These are phyloP conservation scores for Termitomyces sp. DNA, from an alignment of 768 basidiomycete species.

Conservation along the genomic window DNA sequence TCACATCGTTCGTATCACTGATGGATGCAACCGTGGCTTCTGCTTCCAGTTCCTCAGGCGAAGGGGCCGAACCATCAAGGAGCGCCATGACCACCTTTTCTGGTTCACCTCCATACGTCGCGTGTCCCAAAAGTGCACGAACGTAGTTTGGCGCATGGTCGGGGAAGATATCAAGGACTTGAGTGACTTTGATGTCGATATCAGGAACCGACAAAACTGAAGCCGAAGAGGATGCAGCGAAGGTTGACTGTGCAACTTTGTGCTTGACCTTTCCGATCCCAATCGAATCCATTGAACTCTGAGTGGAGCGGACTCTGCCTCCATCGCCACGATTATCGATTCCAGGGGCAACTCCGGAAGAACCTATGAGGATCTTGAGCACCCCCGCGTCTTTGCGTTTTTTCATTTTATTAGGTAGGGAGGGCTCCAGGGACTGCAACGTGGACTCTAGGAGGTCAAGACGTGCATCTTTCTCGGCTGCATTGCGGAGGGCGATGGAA, in stretches of 20 bases:
- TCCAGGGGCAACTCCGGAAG: constrained; percentile 44
- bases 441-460: constrained; percentile 52
- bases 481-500: constrained; percentile 34
- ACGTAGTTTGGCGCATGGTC: constrained; percentile 54
- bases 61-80: constrained; percentile 68
- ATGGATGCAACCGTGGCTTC: neutral
- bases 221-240: constrained; percentile 3
- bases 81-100: constrained; percentile 67
- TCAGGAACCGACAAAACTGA: constrained; percentile 29
- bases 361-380: constrained; percentile 58
- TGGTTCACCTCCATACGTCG: constrained; percentile 45
- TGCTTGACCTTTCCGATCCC: neutral
- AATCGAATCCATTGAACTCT: neutral
- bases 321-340: constrained; percentile 32
- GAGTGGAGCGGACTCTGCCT: constrained; percentile 6
- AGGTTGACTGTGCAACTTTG: neutral
- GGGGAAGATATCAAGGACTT: constrained; percentile 76
- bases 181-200: constrained; percentile 54
- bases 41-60: constrained; percentile 23
- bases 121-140: constrained; percentile 46
- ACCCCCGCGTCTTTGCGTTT: constrained; percentile 42
- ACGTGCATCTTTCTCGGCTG: constrained; percentile 51
- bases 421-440: constrained; percentile 35
- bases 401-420: neutral
- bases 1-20: constrained; percentile 7